A percentile compares a stretch with the other conserved stretches of the same genome.
Evolutionary conservation across 768 basidiomycete species (phyloP).

Genomic region (Sarcodon aspratus): DNA sequence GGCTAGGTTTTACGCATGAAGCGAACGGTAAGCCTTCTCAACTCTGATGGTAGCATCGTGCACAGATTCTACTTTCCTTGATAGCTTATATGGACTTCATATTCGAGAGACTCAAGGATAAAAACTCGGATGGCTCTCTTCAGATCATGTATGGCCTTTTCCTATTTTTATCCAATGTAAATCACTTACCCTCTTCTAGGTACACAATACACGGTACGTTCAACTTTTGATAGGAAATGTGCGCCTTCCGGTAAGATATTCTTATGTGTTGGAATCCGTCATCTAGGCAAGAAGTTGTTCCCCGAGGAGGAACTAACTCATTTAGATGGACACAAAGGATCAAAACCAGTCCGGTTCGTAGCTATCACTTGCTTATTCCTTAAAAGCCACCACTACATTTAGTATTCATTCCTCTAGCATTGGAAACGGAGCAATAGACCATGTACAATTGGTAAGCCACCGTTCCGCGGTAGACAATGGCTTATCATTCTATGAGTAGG

Average conservation of each 20-base stretch:
- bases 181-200: constrained; percentile 10
- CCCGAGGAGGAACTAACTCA: constrained; percentile 75
- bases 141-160: constrained; percentile 68
- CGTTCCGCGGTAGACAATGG: neutral
- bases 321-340: constrained; percentile 81
- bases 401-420: constrained; percentile 32
- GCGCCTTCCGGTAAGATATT: neutral
- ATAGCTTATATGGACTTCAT: constrained; percentile 88
- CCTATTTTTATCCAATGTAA: neutral
- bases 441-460: constrained; percentile 66
- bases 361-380: neutral
- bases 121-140: constrained; percentile 83
- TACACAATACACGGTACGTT: constrained; percentile 81
- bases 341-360: constrained; percentile 59
- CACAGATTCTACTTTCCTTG: neutral
- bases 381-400: neutral
- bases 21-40: constrained; percentile 52
- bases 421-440: constrained; percentile 93
- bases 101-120: constrained; percentile 67
- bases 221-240: neutral
- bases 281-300: constrained; percentile 51
- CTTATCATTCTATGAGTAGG: constrained; percentile 31
- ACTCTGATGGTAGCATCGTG: neutral
- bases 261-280: neutral
- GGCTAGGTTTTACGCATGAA: constrained; percentile 90